Conservation (phyloP, 176 grass and related monocot species). For the Tillandsia leiboldiana region DNA sequence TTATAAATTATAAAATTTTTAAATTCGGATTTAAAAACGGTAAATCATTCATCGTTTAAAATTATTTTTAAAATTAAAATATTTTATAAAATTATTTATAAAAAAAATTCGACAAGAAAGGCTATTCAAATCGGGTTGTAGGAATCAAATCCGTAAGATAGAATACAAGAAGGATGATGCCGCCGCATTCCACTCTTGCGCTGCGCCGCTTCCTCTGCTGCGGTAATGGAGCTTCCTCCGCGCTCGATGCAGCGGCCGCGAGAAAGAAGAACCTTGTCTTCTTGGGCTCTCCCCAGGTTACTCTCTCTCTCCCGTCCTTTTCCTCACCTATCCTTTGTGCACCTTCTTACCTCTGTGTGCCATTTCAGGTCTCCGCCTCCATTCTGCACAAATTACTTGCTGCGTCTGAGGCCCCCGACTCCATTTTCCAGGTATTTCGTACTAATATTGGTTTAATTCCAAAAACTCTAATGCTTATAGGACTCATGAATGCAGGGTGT, state of each 20-base stretch:
- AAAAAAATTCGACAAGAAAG: too few species aligned
- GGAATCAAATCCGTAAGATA: too few species aligned
- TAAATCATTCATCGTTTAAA: too few species aligned
- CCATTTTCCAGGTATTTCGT: conserved; percentile 18
- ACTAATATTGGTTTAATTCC: background rate
- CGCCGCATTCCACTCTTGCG: too few species aligned
- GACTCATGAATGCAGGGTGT: too few species aligned
- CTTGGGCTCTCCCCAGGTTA: conserved; percentile 20
- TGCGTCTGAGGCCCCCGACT: conserved; percentile 11
- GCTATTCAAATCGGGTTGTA: too few species aligned
- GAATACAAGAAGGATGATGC: too few species aligned
- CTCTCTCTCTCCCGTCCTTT: background rate
- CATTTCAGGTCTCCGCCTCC: conserved; percentile 14
- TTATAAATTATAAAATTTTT: too few species aligned
- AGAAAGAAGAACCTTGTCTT: conserved; percentile 18
- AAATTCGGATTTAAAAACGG: too few species aligned
- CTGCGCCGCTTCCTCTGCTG: conserved; percentile 15
- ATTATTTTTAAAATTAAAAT: too few species aligned
- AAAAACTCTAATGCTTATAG: background rate
- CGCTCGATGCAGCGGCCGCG: background rate
- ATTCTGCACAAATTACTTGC: conserved; percentile 14
- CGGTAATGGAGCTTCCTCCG: background rate
- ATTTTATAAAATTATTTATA: too few species aligned
- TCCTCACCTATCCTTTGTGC: background rate
- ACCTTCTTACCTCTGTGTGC: background rate